These are phyloP conservation scores for Venturia effusa DNA, from an alignment of 2,329 filamentous ascomycete species.

Conservation along the genomic window DNA sequence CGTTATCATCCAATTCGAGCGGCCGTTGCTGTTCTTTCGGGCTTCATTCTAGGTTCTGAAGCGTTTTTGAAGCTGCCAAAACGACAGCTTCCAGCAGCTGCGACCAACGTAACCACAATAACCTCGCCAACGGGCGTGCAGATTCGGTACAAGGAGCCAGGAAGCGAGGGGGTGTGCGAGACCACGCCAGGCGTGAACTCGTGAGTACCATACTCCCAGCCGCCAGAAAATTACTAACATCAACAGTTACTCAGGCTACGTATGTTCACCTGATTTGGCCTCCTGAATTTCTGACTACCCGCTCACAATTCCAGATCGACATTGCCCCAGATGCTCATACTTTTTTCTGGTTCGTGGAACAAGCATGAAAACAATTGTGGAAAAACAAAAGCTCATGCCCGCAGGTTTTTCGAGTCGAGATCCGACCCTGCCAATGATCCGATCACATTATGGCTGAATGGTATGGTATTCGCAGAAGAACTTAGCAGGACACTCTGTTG, in stretches of 20 bases:
- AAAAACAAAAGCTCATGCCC: not conserved
- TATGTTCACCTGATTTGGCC: constrained; percentile 26
- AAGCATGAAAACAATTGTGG: not conserved
- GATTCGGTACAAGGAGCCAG: constrained; percentile 41
- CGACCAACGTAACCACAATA: constrained; percentile 34
- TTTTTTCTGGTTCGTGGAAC: constrained; percentile 31
- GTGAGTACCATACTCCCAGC: not conserved
- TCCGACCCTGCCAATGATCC: constrained; percentile 36
- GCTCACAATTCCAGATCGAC: constrained; percentile 16
- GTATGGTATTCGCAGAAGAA: constrained; percentile 41
- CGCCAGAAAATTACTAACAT: not conserved
- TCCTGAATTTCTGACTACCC: constrained; percentile 28
- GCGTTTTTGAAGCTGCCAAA: not conserved
- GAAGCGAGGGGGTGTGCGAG: constrained; percentile 36
- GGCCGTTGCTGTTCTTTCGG: not conserved
- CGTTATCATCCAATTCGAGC: not conserved
- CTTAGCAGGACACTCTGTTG: constrained; percentile 17
- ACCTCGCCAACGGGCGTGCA: constrained; percentile 33
- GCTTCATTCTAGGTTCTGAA: not conserved
- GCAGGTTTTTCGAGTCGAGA: constrained; percentile 36
- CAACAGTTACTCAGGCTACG: not conserved
- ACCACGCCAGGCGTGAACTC: constrained; percentile 41
- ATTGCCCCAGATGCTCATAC: constrained; percentile 26
- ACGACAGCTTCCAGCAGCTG: constrained; percentile 24
- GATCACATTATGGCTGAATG: constrained; percentile 43